Evolutionary conservation across 306 rosid genomes (phyloP).

Genomic region (Datisca glomerata): DNA sequence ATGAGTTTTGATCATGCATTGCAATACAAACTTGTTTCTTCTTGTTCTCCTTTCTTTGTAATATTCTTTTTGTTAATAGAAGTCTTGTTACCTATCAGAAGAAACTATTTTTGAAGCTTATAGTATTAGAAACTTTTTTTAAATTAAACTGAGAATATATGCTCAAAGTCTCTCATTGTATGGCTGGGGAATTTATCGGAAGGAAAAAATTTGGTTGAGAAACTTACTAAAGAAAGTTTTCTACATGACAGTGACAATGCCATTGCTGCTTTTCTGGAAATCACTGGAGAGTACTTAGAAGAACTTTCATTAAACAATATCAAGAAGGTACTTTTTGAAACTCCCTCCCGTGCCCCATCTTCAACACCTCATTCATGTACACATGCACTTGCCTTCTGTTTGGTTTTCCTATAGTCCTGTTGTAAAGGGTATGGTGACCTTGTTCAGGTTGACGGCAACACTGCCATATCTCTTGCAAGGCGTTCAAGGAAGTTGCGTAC

Average conservation of each 20-base stretch:
- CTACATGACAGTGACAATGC: conserved; percentile 58
- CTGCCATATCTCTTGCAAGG: conserved; percentile 46
- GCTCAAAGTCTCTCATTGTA: too few relatives aligned
- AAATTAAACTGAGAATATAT: too few relatives aligned
- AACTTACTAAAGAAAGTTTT: conserved; percentile 6
- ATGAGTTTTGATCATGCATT: too few relatives aligned
- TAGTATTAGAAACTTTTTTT: too few relatives aligned
- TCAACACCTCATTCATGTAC: background rate
- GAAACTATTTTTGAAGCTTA: too few relatives aligned
- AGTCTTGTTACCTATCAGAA: too few relatives aligned
- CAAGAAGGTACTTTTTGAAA: conserved; percentile 33
- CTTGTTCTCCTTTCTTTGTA: too few relatives aligned
- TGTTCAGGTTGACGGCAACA: conserved; percentile 52
- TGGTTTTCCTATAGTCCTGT: conserved; percentile 11
- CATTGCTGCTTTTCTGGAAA: conserved; percentile 65
- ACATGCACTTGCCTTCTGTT: background rate
- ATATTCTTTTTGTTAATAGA: too few relatives aligned
- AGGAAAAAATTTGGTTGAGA: too few relatives aligned
- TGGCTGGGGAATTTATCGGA: too few relatives aligned
- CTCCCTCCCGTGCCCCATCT: conserved; percentile 1
- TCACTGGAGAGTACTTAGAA: conserved; percentile 36
- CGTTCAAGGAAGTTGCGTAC: conserved; percentile 39
- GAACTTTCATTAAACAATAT: conserved; percentile 71
- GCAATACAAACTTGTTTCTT: too few relatives aligned
- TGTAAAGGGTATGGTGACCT: conserved; percentile 9